Base-by-base conservation (phyloP, 352 stramenopile species). In the Pythium rishiriense region DNA sequence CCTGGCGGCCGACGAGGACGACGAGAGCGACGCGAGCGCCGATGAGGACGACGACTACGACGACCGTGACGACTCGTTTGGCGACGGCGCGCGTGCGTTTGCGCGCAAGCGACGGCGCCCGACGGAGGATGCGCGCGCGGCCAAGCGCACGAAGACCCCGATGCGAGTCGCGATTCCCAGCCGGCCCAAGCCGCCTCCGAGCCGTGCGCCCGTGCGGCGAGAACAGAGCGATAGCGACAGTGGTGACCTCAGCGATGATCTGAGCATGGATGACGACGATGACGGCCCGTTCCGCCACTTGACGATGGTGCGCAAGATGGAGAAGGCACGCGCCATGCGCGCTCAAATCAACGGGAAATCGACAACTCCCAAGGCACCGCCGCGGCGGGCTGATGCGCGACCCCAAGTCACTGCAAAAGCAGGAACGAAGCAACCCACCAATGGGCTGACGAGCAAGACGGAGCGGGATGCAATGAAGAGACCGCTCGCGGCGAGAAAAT, bases 41-140 rank as follows among this genome's bases (percentile, higher is more conserved):
- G 64, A 57, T n/a, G 43, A 66, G 4, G 64, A 70, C 42, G 64
- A 70, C 64, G 56, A 70, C 29, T 70, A 70, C 41, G 56, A 66
- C 10, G 64, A 66, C 39, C 42, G 49, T 22, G 64, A 70, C 35
- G 64, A 47, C 5, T 70, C 64, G 7, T 70, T 58, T 26, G 54
- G 64, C 42, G 57, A 64, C 26, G 56, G 50, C 4, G 42, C 64
- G 22, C 49, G 54, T 7, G 56, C 64, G 57, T 70, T 70, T 53
- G 64, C 39, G 10, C 64, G 28, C 9, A 65, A 64, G 47, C 62
- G 62, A 3, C 46, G 47, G 7, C 47, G 41, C 3, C n/a, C 42
- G 22, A 17, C 52, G 47, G 17, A 26, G 7, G 1, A 4, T 9
- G 25, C 37, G 37, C 37, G 4, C 49, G 21, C 19, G 3, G 4